phyloP scores from a whole-genome alignment of 2,329 filamentous ascomycete species.

The Alternaria sp. region DNA sequence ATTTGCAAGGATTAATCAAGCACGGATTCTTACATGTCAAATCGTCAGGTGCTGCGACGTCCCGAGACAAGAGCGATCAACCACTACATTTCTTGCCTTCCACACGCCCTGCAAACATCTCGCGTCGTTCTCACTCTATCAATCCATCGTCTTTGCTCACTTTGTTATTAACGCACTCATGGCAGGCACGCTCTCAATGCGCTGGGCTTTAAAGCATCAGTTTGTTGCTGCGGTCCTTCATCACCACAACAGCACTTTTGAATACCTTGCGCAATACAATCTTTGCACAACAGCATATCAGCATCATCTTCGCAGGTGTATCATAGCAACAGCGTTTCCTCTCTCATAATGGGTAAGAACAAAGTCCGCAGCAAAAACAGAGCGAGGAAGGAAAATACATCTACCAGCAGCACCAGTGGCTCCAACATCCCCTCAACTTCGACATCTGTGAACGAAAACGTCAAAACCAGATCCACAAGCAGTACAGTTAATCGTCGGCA shows the following conservation, averaged over 20 bases:
- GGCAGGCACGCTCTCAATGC: constrained; percentile 16
- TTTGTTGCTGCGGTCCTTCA: constrained; percentile 1
- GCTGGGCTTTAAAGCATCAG: constrained; percentile 1
- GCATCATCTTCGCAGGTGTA: constrained; percentile 34
- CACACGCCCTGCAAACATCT: background rate
- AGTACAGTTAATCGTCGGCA: background rate
- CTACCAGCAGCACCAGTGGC: background rate
- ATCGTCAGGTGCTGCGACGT: constrained; percentile 8
- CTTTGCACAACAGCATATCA: constrained; percentile 33
- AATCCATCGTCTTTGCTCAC: background rate
- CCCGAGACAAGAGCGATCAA: constrained; percentile 8
- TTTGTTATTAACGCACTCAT: constrained; percentile 7
- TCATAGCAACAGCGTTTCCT: constrained; percentile 33
- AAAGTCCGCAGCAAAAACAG: constrained; percentile 11
- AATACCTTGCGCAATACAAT: constrained; percentile 16
- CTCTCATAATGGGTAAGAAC: constrained; percentile 29
- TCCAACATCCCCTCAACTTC: background rate
- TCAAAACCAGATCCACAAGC: background rate
- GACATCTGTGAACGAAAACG: background rate
- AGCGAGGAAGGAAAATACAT: constrained; percentile 3
- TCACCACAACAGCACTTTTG: constrained; percentile 22
- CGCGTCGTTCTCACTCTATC: background rate
- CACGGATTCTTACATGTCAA: constrained; percentile 1
- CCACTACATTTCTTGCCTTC: background rate
- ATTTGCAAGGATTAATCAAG: background rate